Percentiles rank a stretch among this genome's conserved stretches.
These are phyloP conservation scores for Microstegium vimineum DNA, from an alignment of 176 grass and related monocot species.

Conservation along the genomic window DNA sequence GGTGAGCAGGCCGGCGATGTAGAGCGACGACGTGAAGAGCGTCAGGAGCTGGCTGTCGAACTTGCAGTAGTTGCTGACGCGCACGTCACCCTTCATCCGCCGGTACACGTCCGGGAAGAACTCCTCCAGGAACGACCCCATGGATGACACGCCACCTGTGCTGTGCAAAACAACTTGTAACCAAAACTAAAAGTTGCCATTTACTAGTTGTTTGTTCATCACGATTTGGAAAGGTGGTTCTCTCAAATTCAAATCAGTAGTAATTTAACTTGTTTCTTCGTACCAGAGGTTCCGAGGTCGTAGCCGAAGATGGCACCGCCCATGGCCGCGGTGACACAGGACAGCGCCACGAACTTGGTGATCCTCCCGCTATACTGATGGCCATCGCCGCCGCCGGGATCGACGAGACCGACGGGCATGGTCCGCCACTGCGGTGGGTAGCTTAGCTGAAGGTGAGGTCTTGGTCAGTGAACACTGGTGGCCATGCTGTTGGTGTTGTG, in stretches of 20 bases:
- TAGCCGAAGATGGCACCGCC: slow-evolving; percentile 68
- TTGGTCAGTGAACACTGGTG: background rate
- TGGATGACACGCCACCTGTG: slow-evolving; percentile 47
- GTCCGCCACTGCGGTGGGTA: no score
- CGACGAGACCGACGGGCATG: no score
- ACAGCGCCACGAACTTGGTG: slow-evolving; percentile 25
- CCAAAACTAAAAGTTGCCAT: fast-evolving
- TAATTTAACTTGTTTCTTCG: no score
- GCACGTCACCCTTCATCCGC: slow-evolving; percentile 31
- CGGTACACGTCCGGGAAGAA: slow-evolving; percentile 59
- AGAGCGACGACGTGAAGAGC: slow-evolving; percentile 47
- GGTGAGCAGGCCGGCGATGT: slow-evolving; percentile 47
- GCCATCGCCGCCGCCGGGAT: no score
- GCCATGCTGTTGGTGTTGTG: background rate
- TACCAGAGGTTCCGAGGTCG: slow-evolving; percentile 31
- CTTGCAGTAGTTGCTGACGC: slow-evolving; percentile 53
- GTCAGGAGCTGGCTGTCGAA: slow-evolving; percentile 34
- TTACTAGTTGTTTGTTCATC: no score
- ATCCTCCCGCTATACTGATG: no score
- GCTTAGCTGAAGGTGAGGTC: background rate
- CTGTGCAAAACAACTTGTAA: background rate
- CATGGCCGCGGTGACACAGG: slow-evolving; percentile 50
- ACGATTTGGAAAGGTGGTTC: no score
- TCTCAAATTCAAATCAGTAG: no score
- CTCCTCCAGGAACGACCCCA: slow-evolving; percentile 53